Evolutionary conservation across 768 basidiomycete genomes (phyloP).

Genomic region (Boletus rufocinnamomeus): DNA sequence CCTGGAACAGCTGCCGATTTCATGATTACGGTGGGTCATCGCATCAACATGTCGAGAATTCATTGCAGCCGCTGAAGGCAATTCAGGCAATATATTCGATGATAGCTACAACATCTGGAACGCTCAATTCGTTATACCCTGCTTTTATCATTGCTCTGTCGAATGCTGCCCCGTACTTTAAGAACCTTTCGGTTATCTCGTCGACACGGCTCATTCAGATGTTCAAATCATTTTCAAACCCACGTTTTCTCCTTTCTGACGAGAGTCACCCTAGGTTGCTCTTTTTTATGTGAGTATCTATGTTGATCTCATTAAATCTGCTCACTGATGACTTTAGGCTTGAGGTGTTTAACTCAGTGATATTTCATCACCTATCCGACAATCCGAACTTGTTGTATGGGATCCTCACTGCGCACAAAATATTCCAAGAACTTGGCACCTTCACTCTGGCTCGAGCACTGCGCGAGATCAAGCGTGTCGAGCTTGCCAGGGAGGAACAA

Average conservation of each 20-base stretch:
- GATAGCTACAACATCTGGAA: conserved; percentile 84
- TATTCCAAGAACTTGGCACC: conserved; percentile 88
- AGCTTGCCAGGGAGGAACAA: conserved; percentile 73
- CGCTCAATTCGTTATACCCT: conserved; percentile 83
- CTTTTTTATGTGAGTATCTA: conserved; percentile 75
- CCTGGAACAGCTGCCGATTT: conserved; percentile 82
- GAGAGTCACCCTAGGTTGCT: conserved; percentile 93
- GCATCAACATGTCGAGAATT: background rate
- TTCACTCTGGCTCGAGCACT: conserved; percentile 88
- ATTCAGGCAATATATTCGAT: conserved; percentile 83
- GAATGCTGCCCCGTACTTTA: conserved; percentile 86
- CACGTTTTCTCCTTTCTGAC: conserved; percentile 86
- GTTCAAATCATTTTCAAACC: conserved; percentile 88
- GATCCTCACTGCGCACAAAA: conserved; percentile 78
- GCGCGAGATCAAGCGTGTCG: conserved; percentile 76
- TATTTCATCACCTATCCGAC: conserved; percentile 73
- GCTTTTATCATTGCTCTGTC: conserved; percentile 88
- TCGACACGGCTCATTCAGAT: conserved; percentile 86
- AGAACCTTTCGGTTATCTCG: conserved; percentile 75
- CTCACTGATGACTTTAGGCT: conserved; percentile 49
- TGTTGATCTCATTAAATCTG: background rate
- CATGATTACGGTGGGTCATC: conserved; percentile 72
- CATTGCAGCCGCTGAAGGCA: conserved; percentile 12
- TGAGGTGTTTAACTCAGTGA: conserved; percentile 87
- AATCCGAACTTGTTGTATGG: conserved; percentile 90